Evolutionary conservation across 2,329 filamentous ascomycete genomes (phyloP), one percentile per base, ranked within the genome.

Genomic region (Ilyonectria sp.): DNA sequence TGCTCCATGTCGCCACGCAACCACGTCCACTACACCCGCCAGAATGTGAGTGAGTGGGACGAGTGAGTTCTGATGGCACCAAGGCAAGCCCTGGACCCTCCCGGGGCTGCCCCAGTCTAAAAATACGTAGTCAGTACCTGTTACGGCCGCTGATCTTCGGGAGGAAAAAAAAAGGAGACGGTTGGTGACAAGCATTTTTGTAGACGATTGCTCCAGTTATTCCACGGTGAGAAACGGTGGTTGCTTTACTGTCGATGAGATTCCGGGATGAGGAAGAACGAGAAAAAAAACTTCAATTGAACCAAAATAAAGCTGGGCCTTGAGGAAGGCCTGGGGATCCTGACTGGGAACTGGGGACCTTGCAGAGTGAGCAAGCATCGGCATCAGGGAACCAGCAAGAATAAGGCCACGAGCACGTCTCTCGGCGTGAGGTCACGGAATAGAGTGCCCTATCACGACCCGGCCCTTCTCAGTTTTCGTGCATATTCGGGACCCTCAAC

Each of bases 381-480:
- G 49, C 43, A 50, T 54, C 58, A 26, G 43, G 21, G 54, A 57
- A 55, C 31, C 46, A 50, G 53, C 54, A 61, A 58, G 58, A 74
- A 67, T 66, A 67, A 68, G 60, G 49, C 70, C 55, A 58, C 44
- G 65, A 65, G 69, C 64, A 66, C 61, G 70, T 60, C 63, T 68
- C 54, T 65, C 64, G 63, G 60, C 65, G 60, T 68, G 52, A 70
- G 62, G 50, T 67, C 47, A 64, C 63, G 37, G 64, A 73, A 74
- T 60, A 59, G 60, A 67, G 66, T 66, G 72, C 63, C 73, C 73
- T 75, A 75, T 73, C 67, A 72, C 52, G 54, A 58, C 47, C 46
- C 33, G 52, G 52, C 56, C 53, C 54, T 68, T 53, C 58, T 66
- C 69, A 60, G 63, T 68, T 70, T 65, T 73, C 71, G 62, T 74